Base-by-base conservation (phyloP, 805 yeast genomes). In the Myxozyma geophila region DNA sequence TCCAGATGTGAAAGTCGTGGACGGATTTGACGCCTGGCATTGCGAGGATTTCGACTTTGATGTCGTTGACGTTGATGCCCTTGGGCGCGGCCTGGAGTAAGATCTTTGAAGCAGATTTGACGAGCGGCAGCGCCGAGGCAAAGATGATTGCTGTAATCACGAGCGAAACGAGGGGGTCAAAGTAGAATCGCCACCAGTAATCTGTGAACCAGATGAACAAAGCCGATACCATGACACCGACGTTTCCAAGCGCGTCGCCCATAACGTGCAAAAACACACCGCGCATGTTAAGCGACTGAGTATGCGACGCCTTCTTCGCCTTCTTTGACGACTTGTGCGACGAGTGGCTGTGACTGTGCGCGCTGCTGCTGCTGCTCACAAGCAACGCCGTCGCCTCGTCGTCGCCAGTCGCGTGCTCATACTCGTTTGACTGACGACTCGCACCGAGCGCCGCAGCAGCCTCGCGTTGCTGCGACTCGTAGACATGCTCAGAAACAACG, bases 1-100 rank as follows among this genome's bases (percentile, higher is more conserved):
- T 93, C 99, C 99, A 93, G 63, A 93, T 87, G 76, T 93, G 99
- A 81, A 93, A 87, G 77, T 93, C 99, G 75, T 93, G 99, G 39
- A 95, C 87, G 1, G 96, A 89, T 62, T 84, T 81, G 57, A 93
- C 93, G 33, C 92, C 89, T 0, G 85, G 83, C 19, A 95, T 80
- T 17, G 83, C 77, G 43, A 85, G 76, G 51, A 93, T 87, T 65
- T 89, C 90, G 55, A 81, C 79, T 63, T 87, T 84, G 50, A 95
- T 90, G 37, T 82, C 82, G 66, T 89, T 88, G 19, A 96, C 87
- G 70, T 91, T 85, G 59, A 95, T 81, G 47, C 87, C 82, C n/a
- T 87, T 82, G 23, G 99, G 99, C 0, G 97, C 89, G 1, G 96
- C 98, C 77, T 93, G 98, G 63, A 93, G 80, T 66, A 93, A 81